phyloP scores from a whole-genome alignment of 371 early-diverging fungal species.

The Rhizopus microsporus region DNA sequence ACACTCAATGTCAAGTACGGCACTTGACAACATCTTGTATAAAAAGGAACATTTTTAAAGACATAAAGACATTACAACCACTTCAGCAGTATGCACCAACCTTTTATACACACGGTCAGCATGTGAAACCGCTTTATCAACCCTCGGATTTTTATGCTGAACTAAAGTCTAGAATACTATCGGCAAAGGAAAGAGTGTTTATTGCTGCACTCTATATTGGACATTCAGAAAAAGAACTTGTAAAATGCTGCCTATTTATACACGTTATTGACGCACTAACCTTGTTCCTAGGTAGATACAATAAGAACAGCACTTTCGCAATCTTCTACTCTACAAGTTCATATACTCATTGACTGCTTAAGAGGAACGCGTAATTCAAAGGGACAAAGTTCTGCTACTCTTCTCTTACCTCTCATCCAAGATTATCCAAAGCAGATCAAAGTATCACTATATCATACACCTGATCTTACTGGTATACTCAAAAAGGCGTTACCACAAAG shows the following conservation, averaged over 20 bases:
- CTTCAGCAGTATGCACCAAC: slow-evolving; percentile 29
- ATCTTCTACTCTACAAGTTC: slow-evolving; percentile 58
- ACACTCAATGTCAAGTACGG: background rate
- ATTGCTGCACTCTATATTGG: slow-evolving; percentile 92
- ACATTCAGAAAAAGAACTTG: slow-evolving; percentile 76
- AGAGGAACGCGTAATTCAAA: slow-evolving; percentile 78
- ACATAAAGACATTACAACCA: slow-evolving; percentile 15
- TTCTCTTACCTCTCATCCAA: slow-evolving; percentile 68
- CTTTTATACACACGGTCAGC: slow-evolving; percentile 31
- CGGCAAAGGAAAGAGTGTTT: slow-evolving; percentile 72
- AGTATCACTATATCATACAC: slow-evolving; percentile 84
- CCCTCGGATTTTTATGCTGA: slow-evolving; percentile 51
- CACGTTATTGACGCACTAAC: background rate
- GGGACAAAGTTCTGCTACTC: slow-evolving; percentile 65
- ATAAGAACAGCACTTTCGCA: slow-evolving; percentile 58
- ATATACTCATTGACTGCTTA: slow-evolving; percentile 83
- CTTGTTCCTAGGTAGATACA: slow-evolving; percentile 48
- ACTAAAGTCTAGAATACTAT: slow-evolving; percentile 58
- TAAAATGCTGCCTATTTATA: slow-evolving; percentile 27
- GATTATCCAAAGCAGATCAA: slow-evolving; percentile 68
- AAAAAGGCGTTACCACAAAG: slow-evolving; percentile 79
- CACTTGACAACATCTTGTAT: slow-evolving; percentile 9
- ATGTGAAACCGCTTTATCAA: slow-evolving; percentile 44
- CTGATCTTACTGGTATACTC: slow-evolving; percentile 72
- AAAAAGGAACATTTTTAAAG: slow-evolving; percentile 4